A percentile compares a stretch with the other conserved stretches of the same genome.
Conservation (phyloP, 139 green algal species). For the Tetraselmis striata region DNA sequence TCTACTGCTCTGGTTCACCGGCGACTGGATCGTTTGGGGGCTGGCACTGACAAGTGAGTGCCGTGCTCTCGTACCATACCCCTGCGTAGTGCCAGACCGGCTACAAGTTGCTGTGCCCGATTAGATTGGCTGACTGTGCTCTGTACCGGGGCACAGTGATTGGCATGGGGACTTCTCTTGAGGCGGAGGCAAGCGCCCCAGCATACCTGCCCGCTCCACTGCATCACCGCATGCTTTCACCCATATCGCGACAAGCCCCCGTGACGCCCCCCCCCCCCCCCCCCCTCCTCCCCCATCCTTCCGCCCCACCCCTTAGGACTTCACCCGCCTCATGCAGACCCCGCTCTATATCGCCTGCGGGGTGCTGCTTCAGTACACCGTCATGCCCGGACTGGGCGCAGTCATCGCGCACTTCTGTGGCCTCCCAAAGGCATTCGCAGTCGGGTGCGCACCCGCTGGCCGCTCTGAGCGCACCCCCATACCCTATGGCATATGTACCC, state of each 20-base stretch:
- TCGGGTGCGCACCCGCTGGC: conserved; percentile 23
- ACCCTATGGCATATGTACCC: conserved; percentile 10
- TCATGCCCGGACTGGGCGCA: conserved; percentile 67
- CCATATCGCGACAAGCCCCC: conserved; percentile 28
- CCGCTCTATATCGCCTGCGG: conserved; percentile 50
- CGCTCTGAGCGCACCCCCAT: neutral
- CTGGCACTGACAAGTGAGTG: conserved; percentile 61
- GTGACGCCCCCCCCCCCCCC: too few species aligned
- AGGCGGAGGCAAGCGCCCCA: neutral
- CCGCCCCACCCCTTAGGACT: conserved; percentile 25
- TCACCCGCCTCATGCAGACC: neutral
- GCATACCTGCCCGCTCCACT: neutral
- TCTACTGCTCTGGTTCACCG: conserved; percentile 45
- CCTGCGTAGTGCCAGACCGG: too few species aligned
- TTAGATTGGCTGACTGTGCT: neutral
- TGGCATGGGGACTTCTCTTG: neutral
- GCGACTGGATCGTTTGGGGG: conserved; percentile 28
- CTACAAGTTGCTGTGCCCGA: too few species aligned
- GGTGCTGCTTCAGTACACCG: conserved; percentile 60
- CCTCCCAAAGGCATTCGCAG: conserved; percentile 27
- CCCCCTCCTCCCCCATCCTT: neutral
- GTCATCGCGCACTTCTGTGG: conserved; percentile 26
- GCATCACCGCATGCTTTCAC: neutral
- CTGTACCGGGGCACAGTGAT: neutral
- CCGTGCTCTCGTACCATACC: neutral